Conservation (phyloP, 2,329 filamentous ascomycete genomes). For the Drechslerella stenobrocha region DNA sequence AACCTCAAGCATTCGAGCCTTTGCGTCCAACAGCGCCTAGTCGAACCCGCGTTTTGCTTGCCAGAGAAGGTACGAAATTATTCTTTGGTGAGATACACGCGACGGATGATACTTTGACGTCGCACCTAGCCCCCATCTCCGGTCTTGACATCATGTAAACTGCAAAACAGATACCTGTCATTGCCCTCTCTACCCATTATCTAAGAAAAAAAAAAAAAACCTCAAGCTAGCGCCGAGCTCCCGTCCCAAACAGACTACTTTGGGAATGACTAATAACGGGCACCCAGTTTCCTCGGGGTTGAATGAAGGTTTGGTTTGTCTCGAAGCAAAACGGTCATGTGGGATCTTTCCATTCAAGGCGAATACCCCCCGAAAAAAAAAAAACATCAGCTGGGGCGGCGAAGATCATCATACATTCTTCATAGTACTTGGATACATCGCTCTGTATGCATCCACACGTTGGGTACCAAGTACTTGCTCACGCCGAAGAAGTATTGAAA, state of each 20-base stretch:
- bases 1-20: slow-evolving; percentile 18
- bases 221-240: slow-evolving; percentile 5
- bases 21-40: too few relatives aligned
- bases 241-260: background rate
- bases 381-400: slow-evolving; percentile 26
- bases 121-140: slow-evolving; percentile 16
- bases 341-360: slow-evolving; percentile 25
- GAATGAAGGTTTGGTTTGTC: background rate
- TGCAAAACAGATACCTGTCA: too few relatives aligned
- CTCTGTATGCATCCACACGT: too few relatives aligned
- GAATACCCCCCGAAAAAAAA: slow-evolving; percentile 6
- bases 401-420: too few relatives aligned
- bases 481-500: background rate
- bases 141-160: slow-evolving; percentile 14
- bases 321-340: slow-evolving; percentile 40
- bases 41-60: too few relatives aligned
- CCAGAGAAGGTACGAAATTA: slow-evolving; percentile 23
- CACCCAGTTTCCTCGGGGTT: background rate
- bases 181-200: background rate
- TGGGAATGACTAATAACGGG: slow-evolving; percentile 7
- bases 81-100: slow-evolving; percentile 45
- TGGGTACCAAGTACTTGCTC: too few relatives aligned
- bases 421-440: too few relatives aligned
- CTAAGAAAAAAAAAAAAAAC: background rate
- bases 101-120: slow-evolving; percentile 22